phyloP scores from a whole-genome alignment of 176 grass and related monocot species.

The Urochloa ruziziensis region DNA sequence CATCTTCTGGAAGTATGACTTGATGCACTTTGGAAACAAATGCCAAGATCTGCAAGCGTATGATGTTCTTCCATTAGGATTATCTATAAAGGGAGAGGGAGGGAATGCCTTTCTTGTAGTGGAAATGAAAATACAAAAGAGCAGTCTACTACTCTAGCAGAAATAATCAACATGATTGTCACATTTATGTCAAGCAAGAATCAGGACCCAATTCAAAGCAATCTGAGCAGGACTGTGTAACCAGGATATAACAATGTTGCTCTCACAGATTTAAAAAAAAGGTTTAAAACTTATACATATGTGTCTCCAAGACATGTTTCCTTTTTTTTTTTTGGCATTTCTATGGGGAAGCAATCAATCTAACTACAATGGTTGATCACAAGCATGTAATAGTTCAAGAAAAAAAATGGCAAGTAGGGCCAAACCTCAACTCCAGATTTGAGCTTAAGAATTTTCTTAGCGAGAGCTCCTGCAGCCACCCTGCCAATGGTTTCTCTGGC shows the following conservation, averaged over 20 bases:
- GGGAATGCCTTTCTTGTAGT: neutral
- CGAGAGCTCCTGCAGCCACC: constrained; percentile 94
- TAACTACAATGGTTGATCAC: neutral
- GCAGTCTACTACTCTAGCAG: neutral
- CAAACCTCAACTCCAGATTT: constrained; percentile 64
- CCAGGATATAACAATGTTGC: neutral
- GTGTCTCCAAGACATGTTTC: neutral
- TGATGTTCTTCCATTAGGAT: constrained; percentile 5
- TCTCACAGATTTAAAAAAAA: neutral
- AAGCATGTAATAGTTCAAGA: constrained; percentile 13
- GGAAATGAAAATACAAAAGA: constrained; percentile 11
- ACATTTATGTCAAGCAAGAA: constrained; percentile 21
- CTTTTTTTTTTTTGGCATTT: constrained; percentile 2
- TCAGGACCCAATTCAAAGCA: neutral
- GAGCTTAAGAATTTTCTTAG: constrained; percentile 98
- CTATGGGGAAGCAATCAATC: neutral
- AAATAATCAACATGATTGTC: constrained; percentile 2
- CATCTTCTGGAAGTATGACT: constrained; percentile 84
- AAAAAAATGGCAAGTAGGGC: neutral
- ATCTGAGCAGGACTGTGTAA: neutral
- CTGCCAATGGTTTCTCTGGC: constrained; percentile 99
- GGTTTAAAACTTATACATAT: neutral
- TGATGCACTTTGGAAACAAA: constrained; percentile 99
- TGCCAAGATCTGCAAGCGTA: constrained; percentile 59
- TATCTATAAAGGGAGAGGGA: neutral